Percentiles rank a stretch among this genome's conserved stretches.
These are phyloP conservation scores for Hymenoscyphus scutula DNA, from an alignment of 2,329 filamentous ascomycete species.

Conservation along the genomic window DNA sequence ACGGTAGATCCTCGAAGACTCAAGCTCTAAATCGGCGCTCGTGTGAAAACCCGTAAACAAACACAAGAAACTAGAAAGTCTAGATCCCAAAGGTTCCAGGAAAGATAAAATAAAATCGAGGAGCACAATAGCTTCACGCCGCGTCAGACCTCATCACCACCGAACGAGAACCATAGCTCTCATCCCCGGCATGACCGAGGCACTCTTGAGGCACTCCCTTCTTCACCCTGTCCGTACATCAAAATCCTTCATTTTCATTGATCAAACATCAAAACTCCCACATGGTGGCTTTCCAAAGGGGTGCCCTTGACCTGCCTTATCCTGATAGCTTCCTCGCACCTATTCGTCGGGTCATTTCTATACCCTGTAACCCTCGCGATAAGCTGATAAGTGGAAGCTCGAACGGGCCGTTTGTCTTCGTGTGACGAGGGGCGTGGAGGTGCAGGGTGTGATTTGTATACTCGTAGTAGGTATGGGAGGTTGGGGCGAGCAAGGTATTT, in stretches of 20 bases:
- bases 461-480: no score
- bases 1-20: not conserved
- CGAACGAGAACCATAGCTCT: no score
- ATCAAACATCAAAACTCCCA: no score
- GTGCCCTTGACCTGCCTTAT: slow-evolving; percentile 5
- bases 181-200: not conserved
- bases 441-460: no score
- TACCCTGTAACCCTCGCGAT: slow-evolving; percentile 1
- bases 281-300: not conserved
- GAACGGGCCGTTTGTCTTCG: not conserved
- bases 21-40: not conserved
- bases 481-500: no score
- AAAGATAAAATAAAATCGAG: no score
- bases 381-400: slow-evolving; percentile 10
- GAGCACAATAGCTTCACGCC: no score
- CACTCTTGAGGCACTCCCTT: no score
- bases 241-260: not conserved
- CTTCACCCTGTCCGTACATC: not conserved
- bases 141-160: no score
- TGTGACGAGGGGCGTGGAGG: slow-evolving; percentile 1
- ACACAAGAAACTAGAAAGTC: not conserved
- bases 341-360: not conserved
- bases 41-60: not conserved
- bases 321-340: slow-evolving; percentile 3
- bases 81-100: no score